A percentile compares a stretch with the other conserved stretches of the same genome.
Conservation (phyloP, 805 yeast species). For the Zygosaccharomyces rouxii region DNA sequence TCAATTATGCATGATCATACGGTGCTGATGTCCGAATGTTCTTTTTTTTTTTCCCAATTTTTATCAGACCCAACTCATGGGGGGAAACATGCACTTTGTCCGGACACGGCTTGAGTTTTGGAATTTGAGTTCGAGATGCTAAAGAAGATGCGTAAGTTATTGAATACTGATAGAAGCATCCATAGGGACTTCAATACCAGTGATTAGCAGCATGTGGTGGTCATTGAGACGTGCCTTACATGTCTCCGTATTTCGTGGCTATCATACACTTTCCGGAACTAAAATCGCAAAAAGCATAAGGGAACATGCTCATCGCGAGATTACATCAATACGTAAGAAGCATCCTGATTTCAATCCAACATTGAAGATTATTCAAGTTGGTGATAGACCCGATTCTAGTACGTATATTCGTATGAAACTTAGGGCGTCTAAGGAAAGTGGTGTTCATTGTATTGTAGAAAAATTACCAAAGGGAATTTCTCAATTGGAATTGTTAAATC, state of each 20-base stretch:
- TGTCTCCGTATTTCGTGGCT: neutral
- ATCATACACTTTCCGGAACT: constrained; percentile 45
- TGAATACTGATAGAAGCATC: too few species aligned
- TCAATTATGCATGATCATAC: neutral
- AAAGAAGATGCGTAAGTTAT: too few species aligned
- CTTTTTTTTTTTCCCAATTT: neutral
- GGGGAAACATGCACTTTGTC: neutral
- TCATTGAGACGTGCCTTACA: neutral
- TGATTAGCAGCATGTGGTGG: neutral
- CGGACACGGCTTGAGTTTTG: neutral
- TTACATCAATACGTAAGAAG: constrained; percentile 32
- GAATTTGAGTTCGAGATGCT: neutral
- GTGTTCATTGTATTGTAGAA: constrained; percentile 56
- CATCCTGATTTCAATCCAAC: constrained; percentile 59
- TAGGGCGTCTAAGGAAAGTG: constrained; percentile 70
- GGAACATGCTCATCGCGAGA: constrained; percentile 39
- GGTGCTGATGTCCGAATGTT: neutral
- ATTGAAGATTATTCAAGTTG: constrained; percentile 71
- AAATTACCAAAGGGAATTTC: constrained; percentile 53
- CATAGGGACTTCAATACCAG: too few species aligned
- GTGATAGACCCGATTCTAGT: constrained; percentile 72
- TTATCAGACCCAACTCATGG: neutral
- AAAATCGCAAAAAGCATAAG: constrained; percentile 43
- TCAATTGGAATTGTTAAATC: constrained; percentile 51
- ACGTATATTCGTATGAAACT: constrained; percentile 77